phyloP scores from a whole-genome alignment of 192 early-diverging fungal species.

The Coemansia sp. region DNA sequence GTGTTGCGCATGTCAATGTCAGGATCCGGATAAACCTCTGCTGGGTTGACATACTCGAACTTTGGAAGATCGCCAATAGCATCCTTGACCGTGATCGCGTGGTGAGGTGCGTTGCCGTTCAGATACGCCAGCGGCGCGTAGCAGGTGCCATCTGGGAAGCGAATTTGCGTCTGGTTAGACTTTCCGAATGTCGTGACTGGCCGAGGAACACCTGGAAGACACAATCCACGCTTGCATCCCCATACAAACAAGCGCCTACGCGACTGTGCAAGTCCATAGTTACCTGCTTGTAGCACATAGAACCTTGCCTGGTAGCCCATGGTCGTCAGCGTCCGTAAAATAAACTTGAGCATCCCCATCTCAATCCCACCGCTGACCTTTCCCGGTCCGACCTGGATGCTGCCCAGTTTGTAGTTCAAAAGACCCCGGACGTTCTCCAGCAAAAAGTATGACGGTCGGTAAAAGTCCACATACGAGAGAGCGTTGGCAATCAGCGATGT shows the following conservation, averaged over 20 bases:
- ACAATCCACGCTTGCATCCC: constrained; percentile 57
- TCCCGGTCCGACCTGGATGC: constrained; percentile 54
- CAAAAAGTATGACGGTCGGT: constrained; percentile 64
- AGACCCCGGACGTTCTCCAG: constrained; percentile 72
- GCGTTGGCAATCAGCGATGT: constrained; percentile 64
- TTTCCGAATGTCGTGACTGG: constrained; percentile 58
- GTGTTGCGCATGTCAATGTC: constrained; percentile 16
- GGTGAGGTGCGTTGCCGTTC: constrained; percentile 57
- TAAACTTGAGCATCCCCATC: constrained; percentile 68
- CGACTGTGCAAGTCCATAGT: constrained; percentile 64
- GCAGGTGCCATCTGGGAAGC: constrained; percentile 37
- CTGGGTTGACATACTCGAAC: constrained; percentile 66
- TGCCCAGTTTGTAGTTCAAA: constrained; percentile 58
- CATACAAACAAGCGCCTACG: constrained; percentile 68
- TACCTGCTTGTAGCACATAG: constrained; percentile 64
- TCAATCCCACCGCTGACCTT: constrained; percentile 59
- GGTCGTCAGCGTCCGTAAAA: constrained; percentile 60
- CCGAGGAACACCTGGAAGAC: constrained; percentile 60
- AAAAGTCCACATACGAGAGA: constrained; percentile 70
- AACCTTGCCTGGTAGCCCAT: constrained; percentile 71
- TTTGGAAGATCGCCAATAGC: constrained; percentile 68
- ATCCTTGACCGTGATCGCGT: constrained; percentile 61
- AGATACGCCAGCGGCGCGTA: constrained; percentile 52
- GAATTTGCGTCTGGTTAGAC: constrained; percentile 44
- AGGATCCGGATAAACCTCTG: constrained; percentile 42